Evolutionary conservation across 176 grass and related monocot species (phyloP).

Genomic region (Oryza rufipogon): DNA sequence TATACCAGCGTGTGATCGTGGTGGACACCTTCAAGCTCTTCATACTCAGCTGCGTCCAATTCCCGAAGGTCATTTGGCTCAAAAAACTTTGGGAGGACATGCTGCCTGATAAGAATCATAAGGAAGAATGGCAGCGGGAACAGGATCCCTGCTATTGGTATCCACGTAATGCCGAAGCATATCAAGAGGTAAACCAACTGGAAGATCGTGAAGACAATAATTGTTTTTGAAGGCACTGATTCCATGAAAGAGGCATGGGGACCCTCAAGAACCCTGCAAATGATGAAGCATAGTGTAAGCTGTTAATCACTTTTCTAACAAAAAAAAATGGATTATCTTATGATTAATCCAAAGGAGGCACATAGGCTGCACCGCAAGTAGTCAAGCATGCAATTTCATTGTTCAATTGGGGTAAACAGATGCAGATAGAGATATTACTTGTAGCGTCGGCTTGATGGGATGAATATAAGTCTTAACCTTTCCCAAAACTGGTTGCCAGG

Average conservation of each 20-base stretch:
- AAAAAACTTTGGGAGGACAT: conserved; percentile 83
- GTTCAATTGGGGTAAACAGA: conserved; percentile 14
- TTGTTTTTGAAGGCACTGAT: conserved; percentile 54
- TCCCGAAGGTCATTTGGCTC: conserved; percentile 59
- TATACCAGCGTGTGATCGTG: conserved; percentile 47
- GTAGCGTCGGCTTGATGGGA: conserved; percentile 65
- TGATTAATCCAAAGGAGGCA: neutral
- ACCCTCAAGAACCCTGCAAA: conserved; percentile 82
- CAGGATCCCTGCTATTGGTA: conserved; percentile 81
- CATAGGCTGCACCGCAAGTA: neutral
- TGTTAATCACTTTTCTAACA: neutral
- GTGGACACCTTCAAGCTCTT: conserved; percentile 67
- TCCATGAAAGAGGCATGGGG: conserved; percentile 90
- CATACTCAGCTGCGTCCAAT: conserved; percentile 92
- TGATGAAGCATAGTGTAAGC: neutral
- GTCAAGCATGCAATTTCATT: neutral
- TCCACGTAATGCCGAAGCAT: conserved; percentile 95
- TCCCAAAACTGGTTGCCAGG: conserved; percentile 99
- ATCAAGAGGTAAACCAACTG: conserved; percentile 80
- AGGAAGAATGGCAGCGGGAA: conserved; percentile 94
- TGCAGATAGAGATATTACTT: conserved; percentile 58
- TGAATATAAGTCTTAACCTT: conserved; percentile 73
- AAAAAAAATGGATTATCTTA: neutral
- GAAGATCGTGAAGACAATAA: conserved; percentile 71
- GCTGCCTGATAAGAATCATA: conserved; percentile 77